These are phyloP conservation scores for Tuber brumale DNA, from an alignment of 495 filamentous ascomycete genomes.

Conservation along the genomic window DNA sequence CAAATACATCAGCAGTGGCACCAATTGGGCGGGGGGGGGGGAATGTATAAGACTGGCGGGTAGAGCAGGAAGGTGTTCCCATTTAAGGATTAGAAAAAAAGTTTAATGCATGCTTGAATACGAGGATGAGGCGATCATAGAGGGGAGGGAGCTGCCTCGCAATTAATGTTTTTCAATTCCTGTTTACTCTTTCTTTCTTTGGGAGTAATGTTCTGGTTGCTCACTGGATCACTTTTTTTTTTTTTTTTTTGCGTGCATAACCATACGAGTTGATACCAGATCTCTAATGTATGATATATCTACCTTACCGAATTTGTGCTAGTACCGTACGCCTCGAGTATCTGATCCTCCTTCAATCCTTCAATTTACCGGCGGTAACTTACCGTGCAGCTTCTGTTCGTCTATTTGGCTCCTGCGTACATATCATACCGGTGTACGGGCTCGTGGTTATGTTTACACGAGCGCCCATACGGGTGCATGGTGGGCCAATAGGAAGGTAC, in stretches of 20 bases:
- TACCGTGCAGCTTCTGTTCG: background rate
- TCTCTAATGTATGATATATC: background rate
- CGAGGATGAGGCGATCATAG: slow-evolving; percentile 15
- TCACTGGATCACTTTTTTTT: background rate
- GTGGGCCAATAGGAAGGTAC: background rate
- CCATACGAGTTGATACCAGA: background rate
- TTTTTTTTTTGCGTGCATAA: slow-evolving; percentile 5
- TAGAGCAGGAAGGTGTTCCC: slow-evolving; percentile 16
- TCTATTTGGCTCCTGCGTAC: background rate
- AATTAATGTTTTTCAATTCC: slow-evolving; percentile 7
- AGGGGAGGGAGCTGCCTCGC: background rate
- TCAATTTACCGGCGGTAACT: background rate
- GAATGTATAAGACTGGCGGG: slow-evolving; percentile 12
- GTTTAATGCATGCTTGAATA: slow-evolving; percentile 20
- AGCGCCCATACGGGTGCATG: background rate
- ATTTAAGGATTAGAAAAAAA: slow-evolving; percentile 9
- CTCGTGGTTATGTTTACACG: background rate
- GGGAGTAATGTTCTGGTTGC: background rate
- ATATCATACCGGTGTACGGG: background rate
- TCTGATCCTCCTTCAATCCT: background rate
- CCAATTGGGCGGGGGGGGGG: slow-evolving; percentile 4
- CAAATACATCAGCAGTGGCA: background rate
- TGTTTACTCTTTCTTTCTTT: background rate
- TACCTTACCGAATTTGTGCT: background rate
- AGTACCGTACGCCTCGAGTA: background rate